Conservation (phyloP, 768 basidiomycete species). For the Floccularia luteovirens region DNA sequence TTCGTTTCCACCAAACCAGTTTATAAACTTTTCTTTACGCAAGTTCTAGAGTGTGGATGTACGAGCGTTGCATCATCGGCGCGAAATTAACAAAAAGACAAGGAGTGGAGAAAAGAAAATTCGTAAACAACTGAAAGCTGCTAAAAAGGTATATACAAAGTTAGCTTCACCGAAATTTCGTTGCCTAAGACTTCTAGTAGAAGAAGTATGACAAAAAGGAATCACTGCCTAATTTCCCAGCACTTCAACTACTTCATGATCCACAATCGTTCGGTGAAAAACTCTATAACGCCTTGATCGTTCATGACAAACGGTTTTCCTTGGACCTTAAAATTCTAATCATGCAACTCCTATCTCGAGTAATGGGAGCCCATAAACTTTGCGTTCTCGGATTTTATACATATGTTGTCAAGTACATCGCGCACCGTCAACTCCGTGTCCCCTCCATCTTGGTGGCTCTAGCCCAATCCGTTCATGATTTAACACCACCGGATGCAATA, state of each 20-base stretch:
- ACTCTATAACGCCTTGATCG: slow-evolving; percentile 76
- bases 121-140: slow-evolving; percentile 59
- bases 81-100: slow-evolving; percentile 92
- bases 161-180: background rate
- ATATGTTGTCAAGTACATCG: slow-evolving; percentile 91
- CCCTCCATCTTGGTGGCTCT: slow-evolving; percentile 91
- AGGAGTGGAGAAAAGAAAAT: slow-evolving; percentile 77
- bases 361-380: slow-evolving; percentile 90
- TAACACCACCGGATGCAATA: slow-evolving; percentile 90
- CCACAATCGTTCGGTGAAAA: slow-evolving; percentile 95
- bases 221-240: slow-evolving; percentile 72
- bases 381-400: slow-evolving; percentile 94
- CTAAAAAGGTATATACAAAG: slow-evolving; percentile 53
- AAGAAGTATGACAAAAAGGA: slow-evolving; percentile 23
- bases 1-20: slow-evolving; percentile 9
- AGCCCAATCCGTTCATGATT: slow-evolving; percentile 90
- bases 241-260: slow-evolving; percentile 87
- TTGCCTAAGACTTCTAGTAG: slow-evolving; percentile 13
- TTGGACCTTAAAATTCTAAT: slow-evolving; percentile 95
- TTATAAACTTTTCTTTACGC: background rate
- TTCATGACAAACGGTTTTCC: slow-evolving; percentile 90
- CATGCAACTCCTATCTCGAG: slow-evolving; percentile 93
- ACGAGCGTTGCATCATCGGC: slow-evolving; percentile 72
- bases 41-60: slow-evolving; percentile 51
- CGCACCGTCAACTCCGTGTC: slow-evolving; percentile 85